Conservation (phyloP, 768 basidiomycete genomes). For the Collybiopsis confluens region DNA sequence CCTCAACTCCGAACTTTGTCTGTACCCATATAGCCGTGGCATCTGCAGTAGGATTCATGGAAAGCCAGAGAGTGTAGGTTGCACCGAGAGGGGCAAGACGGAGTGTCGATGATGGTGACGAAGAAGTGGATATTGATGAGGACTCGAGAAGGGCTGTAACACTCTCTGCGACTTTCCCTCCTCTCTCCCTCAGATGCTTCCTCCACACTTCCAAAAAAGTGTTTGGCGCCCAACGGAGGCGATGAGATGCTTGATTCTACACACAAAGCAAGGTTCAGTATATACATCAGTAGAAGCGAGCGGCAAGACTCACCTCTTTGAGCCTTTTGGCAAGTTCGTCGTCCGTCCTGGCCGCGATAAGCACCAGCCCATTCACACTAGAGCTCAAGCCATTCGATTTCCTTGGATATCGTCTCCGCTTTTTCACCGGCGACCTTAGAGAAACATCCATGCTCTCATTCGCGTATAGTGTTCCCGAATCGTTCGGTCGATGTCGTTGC, state of each 20-base stretch:
- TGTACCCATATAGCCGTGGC: slow-evolving; percentile 80
- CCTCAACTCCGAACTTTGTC: slow-evolving; percentile 67
- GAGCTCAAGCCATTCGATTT: slow-evolving; percentile 15
- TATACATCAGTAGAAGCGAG: neutral
- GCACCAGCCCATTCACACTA: slow-evolving; percentile 16
- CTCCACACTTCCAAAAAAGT: slow-evolving; percentile 57
- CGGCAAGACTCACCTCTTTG: slow-evolving; percentile 52
- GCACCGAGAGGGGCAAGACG: neutral
- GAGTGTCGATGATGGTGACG: no score
- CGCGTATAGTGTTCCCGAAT: no score
- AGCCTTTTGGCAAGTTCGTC: slow-evolving; percentile 62
- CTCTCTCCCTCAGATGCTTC: slow-evolving; percentile 30
- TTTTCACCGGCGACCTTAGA: slow-evolving; percentile 21
- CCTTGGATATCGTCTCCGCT: slow-evolving; percentile 35
- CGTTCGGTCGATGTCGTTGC: slow-evolving; percentile 28
- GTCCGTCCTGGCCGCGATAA: slow-evolving; percentile 51
- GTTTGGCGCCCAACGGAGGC: slow-evolving; percentile 69
- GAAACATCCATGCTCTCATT: slow-evolving; percentile 40
- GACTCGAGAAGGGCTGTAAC: neutral
- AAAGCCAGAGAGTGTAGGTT: slow-evolving; percentile 52
- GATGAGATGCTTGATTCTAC: slow-evolving; percentile 71
- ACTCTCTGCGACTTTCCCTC: neutral
- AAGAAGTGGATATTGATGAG: neutral
- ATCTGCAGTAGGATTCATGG: slow-evolving; percentile 67
- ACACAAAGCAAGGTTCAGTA: neutral